These are phyloP conservation scores for Blastocystis sp. DNA, from an alignment of 352 stramenopile species.

Conservation along the genomic window DNA sequence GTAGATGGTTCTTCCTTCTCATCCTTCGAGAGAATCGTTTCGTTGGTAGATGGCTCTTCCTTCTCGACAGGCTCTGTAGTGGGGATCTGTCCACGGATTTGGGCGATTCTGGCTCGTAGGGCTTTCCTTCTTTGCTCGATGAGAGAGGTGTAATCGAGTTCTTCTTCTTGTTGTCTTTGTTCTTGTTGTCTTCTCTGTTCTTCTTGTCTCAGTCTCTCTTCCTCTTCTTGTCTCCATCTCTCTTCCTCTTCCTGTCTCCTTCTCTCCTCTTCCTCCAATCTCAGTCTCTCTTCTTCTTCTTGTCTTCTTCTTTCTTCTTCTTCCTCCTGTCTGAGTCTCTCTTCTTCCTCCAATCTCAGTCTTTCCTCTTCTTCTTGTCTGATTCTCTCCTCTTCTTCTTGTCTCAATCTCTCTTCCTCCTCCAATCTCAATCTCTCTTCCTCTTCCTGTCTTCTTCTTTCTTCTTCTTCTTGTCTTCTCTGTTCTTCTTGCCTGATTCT, in stretches of 20 bases:
- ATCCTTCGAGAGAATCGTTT: background rate
- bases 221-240: background rate
- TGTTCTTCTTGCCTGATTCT: conserved; percentile 29
- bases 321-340: background rate
- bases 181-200: conserved; percentile 13
- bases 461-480: conserved; percentile 5
- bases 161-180: conserved; percentile 28
- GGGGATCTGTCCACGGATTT: background rate
- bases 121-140: background rate
- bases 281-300: background rate
- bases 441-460: background rate
- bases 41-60: background rate
- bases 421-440: conserved; percentile 10
- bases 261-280: background rate
- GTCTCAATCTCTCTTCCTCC: conserved; percentile 44
- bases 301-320: background rate
- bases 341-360: background rate
- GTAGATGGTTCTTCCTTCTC: background rate
- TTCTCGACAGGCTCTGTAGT: background rate
- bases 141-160: background rate
- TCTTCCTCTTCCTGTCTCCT: conserved; percentile 21
- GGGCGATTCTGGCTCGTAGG: background rate
- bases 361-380: conserved; percentile 53
- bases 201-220: conserved; percentile 5
- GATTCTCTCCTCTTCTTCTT: conserved; percentile 38